Evolutionary conservation across 495 filamentous ascomycete genomes (phyloP).

Genomic region (Xylaria longipes): DNA sequence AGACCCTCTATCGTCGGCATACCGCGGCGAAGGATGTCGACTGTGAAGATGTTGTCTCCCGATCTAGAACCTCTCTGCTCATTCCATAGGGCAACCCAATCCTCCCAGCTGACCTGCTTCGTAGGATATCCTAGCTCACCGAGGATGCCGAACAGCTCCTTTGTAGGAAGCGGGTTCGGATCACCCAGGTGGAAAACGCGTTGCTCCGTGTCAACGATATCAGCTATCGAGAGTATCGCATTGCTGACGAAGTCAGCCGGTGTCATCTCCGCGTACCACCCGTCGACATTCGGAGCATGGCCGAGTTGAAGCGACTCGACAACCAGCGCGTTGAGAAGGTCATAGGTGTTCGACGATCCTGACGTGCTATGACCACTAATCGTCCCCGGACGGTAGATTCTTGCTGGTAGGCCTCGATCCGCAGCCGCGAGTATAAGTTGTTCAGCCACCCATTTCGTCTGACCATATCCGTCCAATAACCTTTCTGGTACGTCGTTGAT

Average conservation of each 20-base stretch:
- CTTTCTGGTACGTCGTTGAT: slow-evolving; percentile 65
- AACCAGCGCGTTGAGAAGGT: slow-evolving; percentile 68
- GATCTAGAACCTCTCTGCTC: slow-evolving; percentile 62
- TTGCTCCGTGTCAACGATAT: slow-evolving; percentile 59
- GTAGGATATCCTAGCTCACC: slow-evolving; percentile 68
- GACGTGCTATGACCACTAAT: slow-evolving; percentile 69
- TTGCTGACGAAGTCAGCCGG: slow-evolving; percentile 74
- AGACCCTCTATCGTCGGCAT: slow-evolving; percentile 68
- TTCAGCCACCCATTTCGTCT: slow-evolving; percentile 74
- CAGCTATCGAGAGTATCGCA: slow-evolving; percentile 65
- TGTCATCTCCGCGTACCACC: slow-evolving; percentile 75
- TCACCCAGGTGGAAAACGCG: slow-evolving; percentile 70
- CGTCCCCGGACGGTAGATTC: slow-evolving; percentile 67
- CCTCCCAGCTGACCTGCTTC: slow-evolving; percentile 61
- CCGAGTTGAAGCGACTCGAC: slow-evolving; percentile 71
- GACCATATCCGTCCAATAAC: slow-evolving; percentile 66
- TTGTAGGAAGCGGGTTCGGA: slow-evolving; percentile 63
- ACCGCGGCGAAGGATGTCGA: slow-evolving; percentile 68
- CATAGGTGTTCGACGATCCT: slow-evolving; percentile 70
- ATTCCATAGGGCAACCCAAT: slow-evolving; percentile 69
- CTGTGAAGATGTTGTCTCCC: slow-evolving; percentile 69
- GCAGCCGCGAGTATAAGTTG: slow-evolving; percentile 69
- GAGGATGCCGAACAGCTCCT: slow-evolving; percentile 62
- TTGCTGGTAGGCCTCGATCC: slow-evolving; percentile 63
- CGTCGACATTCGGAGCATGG: slow-evolving; percentile 65